phyloP scores from a whole-genome alignment of 108 stramenopile species.

The Fistulifera pelliculosa region DNA sequence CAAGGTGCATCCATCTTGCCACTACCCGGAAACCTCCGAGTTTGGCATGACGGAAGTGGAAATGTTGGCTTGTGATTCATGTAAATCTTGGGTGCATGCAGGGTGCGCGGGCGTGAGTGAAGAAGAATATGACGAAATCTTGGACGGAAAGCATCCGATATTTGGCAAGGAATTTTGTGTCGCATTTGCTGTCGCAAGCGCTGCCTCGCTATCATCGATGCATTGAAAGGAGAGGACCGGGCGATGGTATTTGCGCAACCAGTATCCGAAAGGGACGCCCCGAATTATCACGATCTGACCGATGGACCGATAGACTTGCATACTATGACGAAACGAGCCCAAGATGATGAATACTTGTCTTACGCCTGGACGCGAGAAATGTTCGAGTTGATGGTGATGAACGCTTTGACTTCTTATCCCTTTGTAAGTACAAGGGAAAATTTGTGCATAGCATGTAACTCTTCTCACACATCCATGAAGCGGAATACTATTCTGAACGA shows the following conservation, averaged over 20 bases:
- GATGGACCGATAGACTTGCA: conserved; percentile 93
- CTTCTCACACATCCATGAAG: too few relatives aligned
- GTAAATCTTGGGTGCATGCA: conserved; percentile 73
- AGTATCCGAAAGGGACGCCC: conserved; percentile 78
- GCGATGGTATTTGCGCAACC: conserved; percentile 65
- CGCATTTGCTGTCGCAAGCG: conserved; percentile 40
- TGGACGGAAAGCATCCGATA: conserved; percentile 40
- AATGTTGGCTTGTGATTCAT: conserved; percentile 64
- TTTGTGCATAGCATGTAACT: too few relatives aligned
- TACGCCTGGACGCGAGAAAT: conserved; percentile 65
- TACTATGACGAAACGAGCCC: conserved; percentile 64
- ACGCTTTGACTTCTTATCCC: conserved; percentile 76
- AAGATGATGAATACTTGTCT: conserved; percentile 49
- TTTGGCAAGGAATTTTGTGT: conserved; percentile 56
- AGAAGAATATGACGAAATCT: conserved; percentile 42
- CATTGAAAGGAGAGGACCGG: conserved; percentile 43
- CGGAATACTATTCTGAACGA: conserved; percentile 47
- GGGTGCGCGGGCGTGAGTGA: conserved; percentile 49
- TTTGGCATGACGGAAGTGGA: conserved; percentile 60
- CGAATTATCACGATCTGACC: conserved; percentile 86
- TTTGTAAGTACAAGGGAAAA: conserved; percentile 5
- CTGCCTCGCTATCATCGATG: conserved; percentile 30
- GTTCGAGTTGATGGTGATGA: conserved; percentile 79
- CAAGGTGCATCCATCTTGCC: conserved; percentile 38
- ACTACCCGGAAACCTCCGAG: conserved; percentile 35